Evolutionary conservation across 768 basidiomycete genomes (phyloP).

Genomic region (Russula sp.): DNA sequence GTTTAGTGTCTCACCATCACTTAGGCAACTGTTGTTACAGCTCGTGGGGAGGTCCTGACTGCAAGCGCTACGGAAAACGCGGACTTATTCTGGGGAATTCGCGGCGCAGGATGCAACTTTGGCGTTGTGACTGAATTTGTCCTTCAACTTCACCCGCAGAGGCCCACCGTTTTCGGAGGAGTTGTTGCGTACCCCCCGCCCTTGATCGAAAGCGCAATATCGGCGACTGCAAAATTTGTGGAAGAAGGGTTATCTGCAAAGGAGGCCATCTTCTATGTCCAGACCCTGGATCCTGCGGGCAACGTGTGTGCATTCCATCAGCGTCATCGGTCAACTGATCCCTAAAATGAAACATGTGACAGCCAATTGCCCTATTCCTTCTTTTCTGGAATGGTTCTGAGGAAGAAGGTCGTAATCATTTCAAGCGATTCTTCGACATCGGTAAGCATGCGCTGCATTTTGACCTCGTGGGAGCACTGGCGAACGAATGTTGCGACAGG

Average conservation of each 20-base stretch:
- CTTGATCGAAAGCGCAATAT: not conserved
- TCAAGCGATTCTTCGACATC: slow-evolving; percentile 33
- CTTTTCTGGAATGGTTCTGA: slow-evolving; percentile 34
- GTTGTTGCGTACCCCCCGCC: slow-evolving; percentile 8
- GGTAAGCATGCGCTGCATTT: slow-evolving; percentile 20
- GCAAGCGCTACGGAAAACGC: slow-evolving; percentile 30
- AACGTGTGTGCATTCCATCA: slow-evolving; percentile 18
- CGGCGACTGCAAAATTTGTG: not conserved
- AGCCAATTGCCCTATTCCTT: slow-evolving; percentile 27
- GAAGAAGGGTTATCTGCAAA: slow-evolving; percentile 18
- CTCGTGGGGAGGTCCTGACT: slow-evolving; percentile 42
- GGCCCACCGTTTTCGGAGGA: slow-evolving; percentile 33
- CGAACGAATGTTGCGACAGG: slow-evolving; percentile 10
- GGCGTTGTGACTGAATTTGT: slow-evolving; percentile 54
- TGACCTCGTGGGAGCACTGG: not conserved
- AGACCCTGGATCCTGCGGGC: slow-evolving; percentile 18
- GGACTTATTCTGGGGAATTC: slow-evolving; percentile 51
- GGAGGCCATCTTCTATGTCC: slow-evolving; percentile 2
- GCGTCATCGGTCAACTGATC: not conserved
- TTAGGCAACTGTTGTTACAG: slow-evolving; percentile 45
- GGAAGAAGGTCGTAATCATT: slow-evolving; percentile 31
- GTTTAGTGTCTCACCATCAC: not conserved
- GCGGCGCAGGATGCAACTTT: slow-evolving; percentile 52
- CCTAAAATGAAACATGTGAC: not conserved
- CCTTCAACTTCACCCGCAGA: slow-evolving; percentile 35